Evolutionary conservation across 768 basidiomycete genomes (phyloP), one percentile per base, ranked within the genome.

Genomic region (Tricholoma saponaceum): DNA sequence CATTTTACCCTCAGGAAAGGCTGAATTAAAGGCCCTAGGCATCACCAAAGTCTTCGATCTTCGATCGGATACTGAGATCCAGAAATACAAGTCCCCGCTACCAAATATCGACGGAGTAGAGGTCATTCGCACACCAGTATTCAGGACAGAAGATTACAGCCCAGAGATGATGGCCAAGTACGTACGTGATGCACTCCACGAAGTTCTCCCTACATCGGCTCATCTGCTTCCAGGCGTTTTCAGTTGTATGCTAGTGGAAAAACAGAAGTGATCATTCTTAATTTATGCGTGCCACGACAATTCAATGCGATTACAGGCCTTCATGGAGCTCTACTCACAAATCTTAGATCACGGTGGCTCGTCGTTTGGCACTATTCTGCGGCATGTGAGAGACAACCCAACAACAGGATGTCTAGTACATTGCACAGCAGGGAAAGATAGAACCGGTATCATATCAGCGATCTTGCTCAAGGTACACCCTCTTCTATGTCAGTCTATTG

Each of bases 381-480:
- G 86, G 57, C 88, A 91, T 68, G 78, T 92, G 26, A 76, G 86
- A 56, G 90, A 92, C 64, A 77, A 77, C 55, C 86, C 90, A 65
- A 75, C 79, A 39, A 80, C 83, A 18, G 82, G 79, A 0, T 86
- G 80, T 61, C 59, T 92, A 25, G 89, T 92, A 62, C 89, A 92
- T 63, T 93, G 91, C 62, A 92, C 91, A 54, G 91, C 89, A 25
- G 91, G 91, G 3, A 93, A 92, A 69, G 90, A 93, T 71, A 75
- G 91, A 63, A 92, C 91, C 1, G 91, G 90, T 14, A 73, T 92
- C 22, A 70, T 87, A 35, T 87, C 89, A 13, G 90, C 90, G 5
- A 76, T 92, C 28, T 64, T 92, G 12, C 74, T 92, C 23, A 84
- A 85, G 70, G 90, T 90, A 66, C 28, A 70, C 41, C 33, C 9